Percentiles rank a stretch among this genome's conserved stretches.
Conservation (phyloP, 192 early-diverging fungal genomes). For the Linnemannia zychae region DNA sequence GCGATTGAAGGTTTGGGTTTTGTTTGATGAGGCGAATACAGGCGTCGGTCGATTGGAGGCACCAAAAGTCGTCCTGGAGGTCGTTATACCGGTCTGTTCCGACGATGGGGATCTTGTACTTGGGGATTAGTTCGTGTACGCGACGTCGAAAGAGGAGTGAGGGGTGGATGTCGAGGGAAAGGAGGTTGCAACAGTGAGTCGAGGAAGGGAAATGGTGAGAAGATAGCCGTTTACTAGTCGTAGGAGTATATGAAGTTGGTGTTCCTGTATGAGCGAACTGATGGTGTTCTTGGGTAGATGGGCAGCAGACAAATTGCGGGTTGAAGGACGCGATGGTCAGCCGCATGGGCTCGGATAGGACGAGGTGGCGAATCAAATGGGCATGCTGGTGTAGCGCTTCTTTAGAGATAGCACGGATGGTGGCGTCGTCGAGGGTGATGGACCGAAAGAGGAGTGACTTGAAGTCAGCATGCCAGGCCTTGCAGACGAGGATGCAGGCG, state of each 20-base stretch:
- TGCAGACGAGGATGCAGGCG: slow-evolving; percentile 32
- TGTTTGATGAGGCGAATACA: slow-evolving; percentile 32
- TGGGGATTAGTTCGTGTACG: slow-evolving; percentile 28
- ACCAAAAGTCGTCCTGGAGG: slow-evolving; percentile 38
- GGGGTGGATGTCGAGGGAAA: slow-evolving; percentile 39
- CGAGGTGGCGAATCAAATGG: slow-evolving; percentile 26
- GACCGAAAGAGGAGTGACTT: slow-evolving; percentile 19
- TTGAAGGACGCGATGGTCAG: slow-evolving; percentile 5
- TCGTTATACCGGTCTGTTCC: slow-evolving; percentile 33
- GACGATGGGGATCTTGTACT: not conserved
- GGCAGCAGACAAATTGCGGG: not conserved
- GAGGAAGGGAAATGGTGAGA: not conserved
- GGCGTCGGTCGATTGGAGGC: slow-evolving; percentile 36
- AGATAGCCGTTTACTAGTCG: not conserved
- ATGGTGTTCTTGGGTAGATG: not conserved
- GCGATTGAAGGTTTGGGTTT: slow-evolving; percentile 19
- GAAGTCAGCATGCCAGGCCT: slow-evolving; percentile 22
- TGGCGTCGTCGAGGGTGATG: slow-evolving; percentile 29
- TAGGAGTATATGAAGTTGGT: not conserved
- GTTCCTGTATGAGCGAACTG: not conserved
- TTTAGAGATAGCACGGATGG: slow-evolving; percentile 11
- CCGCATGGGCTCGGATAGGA: slow-evolving; percentile 36
- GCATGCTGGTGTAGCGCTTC: slow-evolving; percentile 27
- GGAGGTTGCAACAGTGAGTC: slow-evolving; percentile 16
- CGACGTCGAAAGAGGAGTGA: slow-evolving; percentile 27